phyloP scores from a whole-genome alignment of 2,329 filamentous ascomycete genomes.

The Spiromastix sp. region DNA sequence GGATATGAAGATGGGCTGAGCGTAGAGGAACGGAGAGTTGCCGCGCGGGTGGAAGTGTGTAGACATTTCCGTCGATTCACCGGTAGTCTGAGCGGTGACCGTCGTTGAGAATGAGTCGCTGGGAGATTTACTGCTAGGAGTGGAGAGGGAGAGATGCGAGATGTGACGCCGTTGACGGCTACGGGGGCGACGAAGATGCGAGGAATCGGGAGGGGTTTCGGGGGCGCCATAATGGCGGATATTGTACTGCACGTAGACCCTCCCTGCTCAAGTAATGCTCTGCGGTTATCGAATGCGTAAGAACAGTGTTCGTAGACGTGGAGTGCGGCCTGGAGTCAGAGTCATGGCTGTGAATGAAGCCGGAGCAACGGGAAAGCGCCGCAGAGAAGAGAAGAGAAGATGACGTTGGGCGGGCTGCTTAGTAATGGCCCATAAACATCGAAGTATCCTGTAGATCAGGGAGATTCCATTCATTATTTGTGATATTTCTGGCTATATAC shows the following conservation, averaged over 20 bases:
- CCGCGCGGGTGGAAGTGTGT: neutral
- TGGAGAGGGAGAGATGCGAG: slow-evolving; percentile 6
- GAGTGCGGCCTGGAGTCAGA: too few relatives aligned
- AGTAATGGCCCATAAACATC: too few relatives aligned
- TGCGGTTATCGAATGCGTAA: too few relatives aligned
- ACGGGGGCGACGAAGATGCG: slow-evolving; percentile 33
- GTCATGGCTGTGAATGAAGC: neutral
- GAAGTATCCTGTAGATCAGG: too few relatives aligned
- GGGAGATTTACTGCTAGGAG: neutral
- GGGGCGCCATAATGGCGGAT: slow-evolving; percentile 26
- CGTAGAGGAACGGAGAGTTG: neutral
- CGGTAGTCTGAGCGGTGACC: neutral
- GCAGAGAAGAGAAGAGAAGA: neutral
- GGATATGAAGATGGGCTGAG: neutral
- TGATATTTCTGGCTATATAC: too few relatives aligned
- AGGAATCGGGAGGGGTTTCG: slow-evolving; percentile 34
- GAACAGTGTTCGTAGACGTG: too few relatives aligned
- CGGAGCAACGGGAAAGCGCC: neutral
- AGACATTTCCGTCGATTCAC: too few relatives aligned
- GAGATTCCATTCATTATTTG: too few relatives aligned
- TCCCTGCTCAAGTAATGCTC: too few relatives aligned
- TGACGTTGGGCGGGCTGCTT: neutral
- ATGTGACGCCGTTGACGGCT: slow-evolving; percentile 30
- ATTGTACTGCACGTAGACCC: too few relatives aligned
- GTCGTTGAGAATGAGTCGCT: neutral